These are phyloP conservation scores for Calonectria hongkongensis DNA, from an alignment of 2,329 filamentous ascomycete species.

Conservation along the genomic window DNA sequence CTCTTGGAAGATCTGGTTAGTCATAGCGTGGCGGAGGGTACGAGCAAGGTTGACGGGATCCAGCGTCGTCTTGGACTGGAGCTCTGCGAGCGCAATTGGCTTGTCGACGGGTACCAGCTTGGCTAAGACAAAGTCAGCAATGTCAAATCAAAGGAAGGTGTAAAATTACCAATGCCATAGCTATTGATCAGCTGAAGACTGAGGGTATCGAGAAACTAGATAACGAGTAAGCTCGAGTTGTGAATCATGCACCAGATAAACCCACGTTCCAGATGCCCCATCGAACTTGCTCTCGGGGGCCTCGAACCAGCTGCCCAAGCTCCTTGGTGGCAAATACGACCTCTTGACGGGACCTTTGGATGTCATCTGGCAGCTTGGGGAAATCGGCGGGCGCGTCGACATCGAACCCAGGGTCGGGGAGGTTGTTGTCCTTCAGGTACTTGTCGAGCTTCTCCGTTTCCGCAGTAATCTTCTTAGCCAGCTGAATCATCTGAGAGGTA, in stretches of 20 bases:
- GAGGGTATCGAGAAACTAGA: slow-evolving; percentile 69
- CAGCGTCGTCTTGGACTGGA: slow-evolving; percentile 66
- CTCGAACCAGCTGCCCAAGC: slow-evolving; percentile 67
- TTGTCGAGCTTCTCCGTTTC: slow-evolving; percentile 71
- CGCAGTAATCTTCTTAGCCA: slow-evolving; percentile 68
- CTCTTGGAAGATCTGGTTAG: slow-evolving; percentile 73
- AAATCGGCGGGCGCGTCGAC: slow-evolving; percentile 67
- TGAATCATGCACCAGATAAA: slow-evolving; percentile 30
- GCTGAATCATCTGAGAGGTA: slow-evolving; percentile 63
- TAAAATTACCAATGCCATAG: slow-evolving; percentile 67
- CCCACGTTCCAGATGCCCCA: slow-evolving; percentile 72
- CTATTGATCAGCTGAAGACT: slow-evolving; percentile 71
- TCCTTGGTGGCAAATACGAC: slow-evolving; percentile 70
- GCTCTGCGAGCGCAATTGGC: slow-evolving; percentile 67
- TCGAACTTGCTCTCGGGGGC: slow-evolving; percentile 70
- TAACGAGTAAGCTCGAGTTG: slow-evolving; percentile 37
- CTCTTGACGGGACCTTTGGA: slow-evolving; percentile 66
- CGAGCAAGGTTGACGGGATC: slow-evolving; percentile 71
- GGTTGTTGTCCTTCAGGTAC: slow-evolving; percentile 65
- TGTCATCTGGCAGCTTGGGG: slow-evolving; percentile 66
- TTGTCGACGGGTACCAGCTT: slow-evolving; percentile 69
- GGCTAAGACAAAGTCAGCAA: slow-evolving; percentile 57
- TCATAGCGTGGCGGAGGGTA: slow-evolving; percentile 74
- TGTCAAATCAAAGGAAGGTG: slow-evolving; percentile 21
- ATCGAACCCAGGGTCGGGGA: slow-evolving; percentile 67